Evolutionary conservation across 306 rosid genomes (phyloP), one percentile per base, ranked within the genome.

Genomic region (Alnus rubra): DNA sequence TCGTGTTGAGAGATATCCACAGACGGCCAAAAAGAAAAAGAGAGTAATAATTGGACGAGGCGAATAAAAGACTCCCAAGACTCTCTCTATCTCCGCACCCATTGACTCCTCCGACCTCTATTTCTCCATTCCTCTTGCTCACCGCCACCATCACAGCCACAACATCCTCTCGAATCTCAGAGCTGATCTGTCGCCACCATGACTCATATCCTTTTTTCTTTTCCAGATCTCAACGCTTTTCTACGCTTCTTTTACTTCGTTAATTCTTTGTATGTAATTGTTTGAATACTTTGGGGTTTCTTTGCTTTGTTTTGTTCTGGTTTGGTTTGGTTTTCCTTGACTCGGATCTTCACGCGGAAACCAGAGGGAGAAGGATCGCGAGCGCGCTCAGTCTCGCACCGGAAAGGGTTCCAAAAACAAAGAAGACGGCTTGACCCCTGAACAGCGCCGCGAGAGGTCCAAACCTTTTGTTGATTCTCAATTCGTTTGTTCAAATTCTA

Each of bases 381-480:
- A 87, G 78, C 82, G 89, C 75, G 86, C 91, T 76, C 77, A 73
- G 56, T 37, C 89, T 70, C 88, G 89, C 58, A 18, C 50, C 53
- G 60, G 52, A 18, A 83, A 83, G 82, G 89, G 72, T 23, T 23
- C 28, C 67, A 83, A 86, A 67, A 14, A 1, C 72, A 88, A 88
- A 55, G 89, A 88, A 74, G 89, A 86, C 45, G 91, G 91, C 23
- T 80, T 88, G 86, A 88, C 91, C 18, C 89, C 85, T 16, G 91
- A 88, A 82, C 91, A 88, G 84, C 91, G 91, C 74, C 91, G 91
- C 9, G 91, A 88, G 60, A 88, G 91, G 91, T 88, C n/a, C 48
- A 49, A 12, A 1, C 2, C 9, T 12, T 49, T 49, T 10, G 3
- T 2, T 10, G 14, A 11, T 49, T 49, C 52, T 49, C 14, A 49